Conservation (phyloP, 169 alveolate species). For the Besnoitia besnoiti region DNA sequence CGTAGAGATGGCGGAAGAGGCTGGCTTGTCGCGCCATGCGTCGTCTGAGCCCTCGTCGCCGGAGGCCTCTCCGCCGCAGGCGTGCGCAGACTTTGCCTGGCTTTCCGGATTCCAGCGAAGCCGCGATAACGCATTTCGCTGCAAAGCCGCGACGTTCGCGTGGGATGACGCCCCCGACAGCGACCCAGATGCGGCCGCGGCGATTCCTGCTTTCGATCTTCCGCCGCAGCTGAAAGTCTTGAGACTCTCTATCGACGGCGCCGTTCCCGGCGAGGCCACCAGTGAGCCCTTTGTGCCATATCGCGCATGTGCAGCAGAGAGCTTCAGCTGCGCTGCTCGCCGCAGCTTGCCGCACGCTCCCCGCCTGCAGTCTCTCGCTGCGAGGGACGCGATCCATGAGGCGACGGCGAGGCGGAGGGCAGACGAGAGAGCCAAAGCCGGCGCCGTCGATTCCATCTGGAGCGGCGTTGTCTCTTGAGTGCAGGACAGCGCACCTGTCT, state of each 20-base stretch:
- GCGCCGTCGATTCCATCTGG: too few species aligned
- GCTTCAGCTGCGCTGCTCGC: too few species aligned
- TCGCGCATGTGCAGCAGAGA: too few species aligned
- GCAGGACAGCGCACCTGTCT: too few species aligned
- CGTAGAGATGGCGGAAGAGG: neutral
- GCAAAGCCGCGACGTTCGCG: constrained; percentile 9
- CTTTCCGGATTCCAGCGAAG: neutral
- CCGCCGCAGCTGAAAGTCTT: neutral
- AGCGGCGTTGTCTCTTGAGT: too few species aligned
- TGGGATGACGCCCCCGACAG: neutral
- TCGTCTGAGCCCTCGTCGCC: neutral
- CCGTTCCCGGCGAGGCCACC: neutral
- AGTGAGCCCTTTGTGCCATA: neutral
- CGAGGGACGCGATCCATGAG: too few species aligned
- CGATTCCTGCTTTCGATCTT: neutral
- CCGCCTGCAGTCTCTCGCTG: too few species aligned
- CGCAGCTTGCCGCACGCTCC: too few species aligned
- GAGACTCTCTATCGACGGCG: neutral
- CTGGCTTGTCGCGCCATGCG: neutral
- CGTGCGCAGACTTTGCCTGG: neutral
- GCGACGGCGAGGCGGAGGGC: too few species aligned
- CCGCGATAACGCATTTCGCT: neutral
- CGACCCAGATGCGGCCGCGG: neutral
- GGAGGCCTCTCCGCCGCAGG: neutral
- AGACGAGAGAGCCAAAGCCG: too few species aligned